Evolutionary conservation across 2,329 filamentous ascomycete species (phyloP).

Genomic region (Fusarium kyushuense): DNA sequence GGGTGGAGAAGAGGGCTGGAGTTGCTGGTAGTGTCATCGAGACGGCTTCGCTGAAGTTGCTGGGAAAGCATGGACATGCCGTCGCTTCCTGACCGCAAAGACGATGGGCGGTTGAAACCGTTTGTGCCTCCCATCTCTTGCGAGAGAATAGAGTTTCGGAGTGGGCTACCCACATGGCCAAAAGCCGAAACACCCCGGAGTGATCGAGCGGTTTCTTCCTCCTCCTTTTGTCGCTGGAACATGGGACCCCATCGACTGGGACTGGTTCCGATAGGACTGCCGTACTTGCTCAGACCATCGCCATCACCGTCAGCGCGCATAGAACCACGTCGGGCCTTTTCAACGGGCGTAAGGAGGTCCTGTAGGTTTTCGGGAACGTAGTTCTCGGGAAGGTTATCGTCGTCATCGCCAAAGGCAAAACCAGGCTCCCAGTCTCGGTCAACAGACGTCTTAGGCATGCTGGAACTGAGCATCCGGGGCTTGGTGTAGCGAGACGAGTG

Average conservation of each 20-base stretch:
- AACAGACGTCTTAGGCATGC: constrained; percentile 73
- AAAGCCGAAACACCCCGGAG: constrained; percentile 65
- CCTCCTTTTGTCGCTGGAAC: constrained; percentile 70
- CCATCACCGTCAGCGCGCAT: constrained; percentile 67
- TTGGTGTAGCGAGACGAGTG: constrained; percentile 75
- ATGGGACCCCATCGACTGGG: constrained; percentile 72
- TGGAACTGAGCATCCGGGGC: constrained; percentile 76
- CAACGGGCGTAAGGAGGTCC: constrained; percentile 74
- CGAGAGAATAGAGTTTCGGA: constrained; percentile 72
- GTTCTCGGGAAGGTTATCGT: constrained; percentile 61
- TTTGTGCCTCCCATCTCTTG: constrained; percentile 62
- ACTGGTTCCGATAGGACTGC: constrained; percentile 70
- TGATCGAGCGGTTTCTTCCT: constrained; percentile 61
- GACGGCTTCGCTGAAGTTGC: constrained; percentile 70
- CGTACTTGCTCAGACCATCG: constrained; percentile 67
- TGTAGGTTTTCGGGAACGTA: constrained; percentile 81
- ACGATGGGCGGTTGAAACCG: constrained; percentile 56
- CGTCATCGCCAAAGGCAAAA: constrained; percentile 85
- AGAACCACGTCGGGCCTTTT: constrained; percentile 74
- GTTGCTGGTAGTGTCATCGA: constrained; percentile 61
- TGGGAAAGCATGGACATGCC: constrained; percentile 70
- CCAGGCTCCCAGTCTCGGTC: constrained; percentile 73
- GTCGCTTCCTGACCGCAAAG: constrained; percentile 59
- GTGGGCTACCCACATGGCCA: constrained; percentile 74
- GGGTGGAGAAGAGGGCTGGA: constrained; percentile 66